These are phyloP conservation scores for Malassezia japonica DNA, from an alignment of 1,284 basidiomycete genomes.

Conservation along the genomic window DNA sequence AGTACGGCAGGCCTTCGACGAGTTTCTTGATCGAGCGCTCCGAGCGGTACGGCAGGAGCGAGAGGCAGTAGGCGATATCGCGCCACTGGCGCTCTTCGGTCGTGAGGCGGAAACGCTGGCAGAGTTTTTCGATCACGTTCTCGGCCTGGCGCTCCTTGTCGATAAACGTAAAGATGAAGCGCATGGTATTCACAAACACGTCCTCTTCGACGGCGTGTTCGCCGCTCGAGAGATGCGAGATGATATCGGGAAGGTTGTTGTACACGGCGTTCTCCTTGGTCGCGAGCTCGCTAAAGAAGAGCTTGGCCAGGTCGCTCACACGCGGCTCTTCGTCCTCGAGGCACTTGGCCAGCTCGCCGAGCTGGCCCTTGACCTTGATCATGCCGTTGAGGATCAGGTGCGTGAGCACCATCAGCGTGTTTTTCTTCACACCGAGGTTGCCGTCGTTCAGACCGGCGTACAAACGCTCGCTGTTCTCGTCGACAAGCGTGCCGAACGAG, in stretches of 20 bases:
- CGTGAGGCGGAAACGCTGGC: slow-evolving; percentile 63
- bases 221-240: slow-evolving; percentile 71
- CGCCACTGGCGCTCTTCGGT: slow-evolving; percentile 89
- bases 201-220: slow-evolving; percentile 89
- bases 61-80: slow-evolving; percentile 91
- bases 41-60: slow-evolving; percentile 88
- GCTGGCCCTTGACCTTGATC: slow-evolving; percentile 98
- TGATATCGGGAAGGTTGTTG: slow-evolving; percentile 72
- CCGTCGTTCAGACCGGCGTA: slow-evolving; percentile 84
- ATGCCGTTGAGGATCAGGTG: slow-evolving; percentile 96
- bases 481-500: slow-evolving; percentile 88
- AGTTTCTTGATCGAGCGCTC: slow-evolving; percentile 92
- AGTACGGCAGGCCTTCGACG: slow-evolving; percentile 61
- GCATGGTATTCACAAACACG: slow-evolving; percentile 81
- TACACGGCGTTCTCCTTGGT: slow-evolving; percentile 98
- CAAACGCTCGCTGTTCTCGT: slow-evolving; percentile 89
- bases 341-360: slow-evolving; percentile 99
- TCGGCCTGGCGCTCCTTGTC: slow-evolving; percentile 61
- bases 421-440: slow-evolving; percentile 89
- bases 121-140: slow-evolving; percentile 48
- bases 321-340: slow-evolving; percentile 82
- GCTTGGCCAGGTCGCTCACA: slow-evolving; percentile 82
- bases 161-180: slow-evolving; percentile 90
- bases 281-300: slow-evolving; percentile 92
- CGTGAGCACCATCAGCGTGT: slow-evolving; percentile 96